These are phyloP conservation scores for Trichophyton simii DNA, from an alignment of 2,329 filamentous ascomycete genomes.

Conservation along the genomic window DNA sequence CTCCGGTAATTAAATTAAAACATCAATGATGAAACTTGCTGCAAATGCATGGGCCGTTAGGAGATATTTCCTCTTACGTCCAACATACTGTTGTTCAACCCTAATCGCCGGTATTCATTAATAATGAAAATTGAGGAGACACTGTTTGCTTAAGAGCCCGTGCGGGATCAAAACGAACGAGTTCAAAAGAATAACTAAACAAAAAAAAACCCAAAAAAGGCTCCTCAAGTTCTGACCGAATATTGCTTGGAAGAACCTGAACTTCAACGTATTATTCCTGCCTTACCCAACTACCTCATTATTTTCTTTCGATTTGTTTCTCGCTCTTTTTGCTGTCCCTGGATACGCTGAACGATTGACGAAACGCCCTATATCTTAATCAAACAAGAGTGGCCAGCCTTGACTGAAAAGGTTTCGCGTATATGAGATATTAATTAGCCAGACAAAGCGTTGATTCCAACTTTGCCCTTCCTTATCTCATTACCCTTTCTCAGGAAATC, in stretches of 20 bases:
- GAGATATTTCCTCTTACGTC: constrained; percentile 1
- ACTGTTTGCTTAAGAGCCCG: neutral
- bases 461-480: too few species aligned
- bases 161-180: neutral
- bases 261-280: neutral
- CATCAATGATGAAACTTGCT: neutral
- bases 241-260: neutral
- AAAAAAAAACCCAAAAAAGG: too few species aligned
- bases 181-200: too few species aligned
- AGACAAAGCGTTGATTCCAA: too few species aligned
- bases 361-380: too few species aligned
- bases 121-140: neutral
- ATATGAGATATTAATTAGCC: too few species aligned
- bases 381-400: too few species aligned
- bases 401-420: too few species aligned
- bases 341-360: too few species aligned
- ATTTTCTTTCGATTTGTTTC: too few species aligned
- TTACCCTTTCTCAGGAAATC: too few species aligned
- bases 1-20: neutral
- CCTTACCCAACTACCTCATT: neutral
- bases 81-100: neutral
- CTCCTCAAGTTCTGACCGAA: neutral
- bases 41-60: neutral
- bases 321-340: too few species aligned
- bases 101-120: neutral